phyloP scores from a whole-genome alignment of 2,329 filamentous ascomycete species.

The Epichloe coenophiala region DNA sequence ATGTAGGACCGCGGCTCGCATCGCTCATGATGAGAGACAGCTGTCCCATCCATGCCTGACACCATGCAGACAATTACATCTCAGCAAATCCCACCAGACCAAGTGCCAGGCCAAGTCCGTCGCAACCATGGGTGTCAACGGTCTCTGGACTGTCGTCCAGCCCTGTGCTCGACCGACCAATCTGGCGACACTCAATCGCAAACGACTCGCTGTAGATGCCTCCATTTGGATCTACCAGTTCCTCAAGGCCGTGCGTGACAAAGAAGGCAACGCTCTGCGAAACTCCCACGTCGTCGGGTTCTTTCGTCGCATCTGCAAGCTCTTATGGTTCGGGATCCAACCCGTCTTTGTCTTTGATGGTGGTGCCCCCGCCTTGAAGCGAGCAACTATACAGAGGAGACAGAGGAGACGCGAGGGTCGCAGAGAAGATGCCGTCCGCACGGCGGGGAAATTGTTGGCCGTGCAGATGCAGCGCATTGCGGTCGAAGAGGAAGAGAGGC shows the following conservation, averaged over 20 bases:
- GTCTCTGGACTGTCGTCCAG: slow-evolving; percentile 91
- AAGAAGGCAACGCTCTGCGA: slow-evolving; percentile 89
- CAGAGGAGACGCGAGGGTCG: slow-evolving; percentile 74
- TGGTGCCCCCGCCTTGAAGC: slow-evolving; percentile 78
- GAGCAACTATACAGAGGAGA: slow-evolving; percentile 72
- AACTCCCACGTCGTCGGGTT: slow-evolving; percentile 96
- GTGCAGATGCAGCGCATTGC: slow-evolving; percentile 87
- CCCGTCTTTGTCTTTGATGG: slow-evolving; percentile 98
- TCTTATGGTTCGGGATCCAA: slow-evolving; percentile 90
- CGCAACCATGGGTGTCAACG: slow-evolving; percentile 82
- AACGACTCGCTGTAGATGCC: slow-evolving; percentile 90
- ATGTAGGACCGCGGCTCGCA: not conserved
- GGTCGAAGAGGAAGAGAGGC: slow-evolving; percentile 67
- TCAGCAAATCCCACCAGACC: not conserved
- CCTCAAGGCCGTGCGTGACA: slow-evolving; percentile 94
- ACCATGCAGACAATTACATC: not conserved
- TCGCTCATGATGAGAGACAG: not conserved
- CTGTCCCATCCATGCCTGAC: not conserved
- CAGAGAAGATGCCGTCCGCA: slow-evolving; percentile 82
- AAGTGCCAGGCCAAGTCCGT: not conserved
- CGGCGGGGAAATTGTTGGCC: slow-evolving; percentile 80
- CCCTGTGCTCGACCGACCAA: slow-evolving; percentile 93
- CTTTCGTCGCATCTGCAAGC: slow-evolving; percentile 95
- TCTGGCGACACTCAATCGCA: slow-evolving; percentile 89
- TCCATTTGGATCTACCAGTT: slow-evolving; percentile 99